phyloP scores from a whole-genome alignment of 306 rosid genomes.

The Hippophae tibetana region DNA sequence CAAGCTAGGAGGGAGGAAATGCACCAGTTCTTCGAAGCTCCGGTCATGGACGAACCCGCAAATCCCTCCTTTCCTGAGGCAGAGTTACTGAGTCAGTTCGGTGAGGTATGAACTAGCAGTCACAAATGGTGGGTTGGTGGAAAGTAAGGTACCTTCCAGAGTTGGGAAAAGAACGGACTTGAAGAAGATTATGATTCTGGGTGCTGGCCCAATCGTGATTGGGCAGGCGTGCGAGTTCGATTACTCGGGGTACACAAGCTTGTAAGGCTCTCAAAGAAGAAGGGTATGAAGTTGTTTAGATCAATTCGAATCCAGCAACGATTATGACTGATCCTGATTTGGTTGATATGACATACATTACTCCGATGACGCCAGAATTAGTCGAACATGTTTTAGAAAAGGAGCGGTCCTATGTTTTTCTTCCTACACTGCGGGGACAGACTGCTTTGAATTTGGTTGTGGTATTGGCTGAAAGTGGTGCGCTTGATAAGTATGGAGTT shows the following conservation, averaged over 20 bases:
- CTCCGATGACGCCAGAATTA: slow-evolving; percentile 88
- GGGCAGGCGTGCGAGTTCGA: slow-evolving; percentile 98
- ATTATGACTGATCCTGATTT: slow-evolving; percentile 95
- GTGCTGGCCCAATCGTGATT: slow-evolving; percentile 92
- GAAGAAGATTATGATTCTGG: slow-evolving; percentile 83
- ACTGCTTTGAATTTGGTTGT: slow-evolving; percentile 86
- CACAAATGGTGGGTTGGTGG: background rate
- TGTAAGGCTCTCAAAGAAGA: slow-evolving; percentile 88
- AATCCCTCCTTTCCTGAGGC: background rate
- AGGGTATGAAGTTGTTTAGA: slow-evolving; percentile 71
- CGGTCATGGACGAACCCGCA: slow-evolving; percentile 23
- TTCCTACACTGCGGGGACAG: slow-evolving; percentile 98
- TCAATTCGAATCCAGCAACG: slow-evolving; percentile 90
- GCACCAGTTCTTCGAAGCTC: slow-evolving; percentile 11
- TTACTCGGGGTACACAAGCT: slow-evolving; percentile 95
- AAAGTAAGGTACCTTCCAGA: slow-evolving; percentile 3
- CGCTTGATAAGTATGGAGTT: slow-evolving; percentile 51
- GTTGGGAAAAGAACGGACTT: slow-evolving; percentile 66
- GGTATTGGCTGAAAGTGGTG: slow-evolving; percentile 74
- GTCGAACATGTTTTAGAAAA: slow-evolving; percentile 72
- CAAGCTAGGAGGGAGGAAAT: slow-evolving; percentile 2
- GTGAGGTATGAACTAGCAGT: slow-evolving; percentile 12
- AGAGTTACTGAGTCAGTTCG: slow-evolving; percentile 10
- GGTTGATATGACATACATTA: slow-evolving; percentile 68
- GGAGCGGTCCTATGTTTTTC: slow-evolving; percentile 83